Percentiles rank a stretch among this genome's conserved stretches.
phyloP scores from a whole-genome alignment of 208 protist species.

The Leptomonas pyrrhocoris region DNA sequence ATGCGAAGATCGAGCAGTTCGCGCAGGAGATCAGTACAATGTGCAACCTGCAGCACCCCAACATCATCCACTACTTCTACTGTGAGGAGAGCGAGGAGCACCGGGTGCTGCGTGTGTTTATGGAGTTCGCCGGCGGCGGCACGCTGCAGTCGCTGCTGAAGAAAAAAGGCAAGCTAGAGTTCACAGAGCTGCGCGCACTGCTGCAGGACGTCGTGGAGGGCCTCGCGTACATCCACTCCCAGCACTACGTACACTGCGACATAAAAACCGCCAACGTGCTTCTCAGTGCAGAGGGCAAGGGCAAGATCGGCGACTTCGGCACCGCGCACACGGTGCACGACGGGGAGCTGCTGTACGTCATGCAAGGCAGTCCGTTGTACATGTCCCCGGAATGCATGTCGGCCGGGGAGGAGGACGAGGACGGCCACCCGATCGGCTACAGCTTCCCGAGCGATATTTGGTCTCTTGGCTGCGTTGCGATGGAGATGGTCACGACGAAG shows the following conservation, averaged over 20 bases:
- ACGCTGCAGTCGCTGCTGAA: conserved; percentile 70
- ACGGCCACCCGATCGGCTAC: conserved; percentile 74
- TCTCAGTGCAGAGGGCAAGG: conserved; percentile 68
- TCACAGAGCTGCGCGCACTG: conserved; percentile 69
- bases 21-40: conserved; percentile 87
- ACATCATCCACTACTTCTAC: conserved; percentile 95
- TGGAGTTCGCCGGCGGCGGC: conserved; percentile 90
- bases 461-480: conserved; percentile 86
- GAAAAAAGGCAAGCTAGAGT: conserved; percentile 59
- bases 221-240: conserved; percentile 92
- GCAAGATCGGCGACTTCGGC: conserved; percentile 94
- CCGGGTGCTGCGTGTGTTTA: conserved; percentile 85
- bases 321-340: conserved; percentile 67
- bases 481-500: conserved; percentile 88
- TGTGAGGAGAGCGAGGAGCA: conserved; percentile 77
- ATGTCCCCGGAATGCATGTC: conserved; percentile 91
- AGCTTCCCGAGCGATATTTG: conserved; percentile 87
- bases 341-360: conserved; percentile 77
- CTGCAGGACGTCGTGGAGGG: conserved; percentile 80
- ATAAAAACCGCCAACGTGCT: conserved; percentile 94
- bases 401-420: conserved; percentile 74
- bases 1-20: conserved; percentile 77
- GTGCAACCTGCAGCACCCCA: conserved; percentile 91
- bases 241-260: conserved; percentile 91
- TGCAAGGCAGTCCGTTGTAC: conserved; percentile 89